A percentile compares a stretch with the other conserved stretches of the same genome.
phyloP scores from a whole-genome alignment of 2,329 filamentous ascomycete species.

The Neonectria neomacrospora region DNA sequence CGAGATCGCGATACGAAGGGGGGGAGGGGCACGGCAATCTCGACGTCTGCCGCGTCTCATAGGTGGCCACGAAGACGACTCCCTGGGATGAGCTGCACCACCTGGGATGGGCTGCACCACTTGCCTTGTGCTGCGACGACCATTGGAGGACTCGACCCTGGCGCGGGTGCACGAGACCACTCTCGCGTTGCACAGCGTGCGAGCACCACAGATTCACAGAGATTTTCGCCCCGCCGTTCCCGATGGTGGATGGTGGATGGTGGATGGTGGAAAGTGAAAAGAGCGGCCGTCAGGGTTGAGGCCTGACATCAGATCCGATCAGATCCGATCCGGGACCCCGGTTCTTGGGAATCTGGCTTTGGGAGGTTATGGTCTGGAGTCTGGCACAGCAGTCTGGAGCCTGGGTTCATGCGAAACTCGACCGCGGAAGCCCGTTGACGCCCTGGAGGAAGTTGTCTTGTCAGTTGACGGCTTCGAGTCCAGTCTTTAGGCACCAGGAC shows the following conservation, averaged over 20 bases:
- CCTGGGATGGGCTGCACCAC: too few species aligned
- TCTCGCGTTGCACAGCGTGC: not conserved
- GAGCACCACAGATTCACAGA: conserved; percentile 18
- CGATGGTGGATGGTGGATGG: conserved; percentile 21
- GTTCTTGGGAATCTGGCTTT: conserved; percentile 18
- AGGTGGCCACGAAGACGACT: conserved; percentile 7
- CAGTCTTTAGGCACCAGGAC: not conserved
- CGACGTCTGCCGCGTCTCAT: conserved; percentile 2
- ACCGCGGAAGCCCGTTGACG: not conserved
- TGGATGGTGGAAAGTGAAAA: not conserved
- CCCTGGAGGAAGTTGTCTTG: not conserved
- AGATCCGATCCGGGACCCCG: conserved; percentile 30
- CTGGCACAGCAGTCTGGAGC: not conserved
- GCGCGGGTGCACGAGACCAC: conserved; percentile 12
- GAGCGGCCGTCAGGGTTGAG: conserved; percentile 22
- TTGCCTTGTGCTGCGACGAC: too few species aligned
- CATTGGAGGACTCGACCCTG: not conserved
- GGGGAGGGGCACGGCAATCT: not conserved
- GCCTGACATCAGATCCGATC: conserved; percentile 25
- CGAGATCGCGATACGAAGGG: conserved; percentile 8
- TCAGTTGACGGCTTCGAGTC: not conserved
- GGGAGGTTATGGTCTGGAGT: too few species aligned
- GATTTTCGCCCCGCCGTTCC: conserved; percentile 5
- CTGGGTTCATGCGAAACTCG: not conserved
- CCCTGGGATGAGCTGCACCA: too few species aligned